Conservation (phyloP, 1,284 basidiomycete genomes). For the Irpex rosettiformis region DNA sequence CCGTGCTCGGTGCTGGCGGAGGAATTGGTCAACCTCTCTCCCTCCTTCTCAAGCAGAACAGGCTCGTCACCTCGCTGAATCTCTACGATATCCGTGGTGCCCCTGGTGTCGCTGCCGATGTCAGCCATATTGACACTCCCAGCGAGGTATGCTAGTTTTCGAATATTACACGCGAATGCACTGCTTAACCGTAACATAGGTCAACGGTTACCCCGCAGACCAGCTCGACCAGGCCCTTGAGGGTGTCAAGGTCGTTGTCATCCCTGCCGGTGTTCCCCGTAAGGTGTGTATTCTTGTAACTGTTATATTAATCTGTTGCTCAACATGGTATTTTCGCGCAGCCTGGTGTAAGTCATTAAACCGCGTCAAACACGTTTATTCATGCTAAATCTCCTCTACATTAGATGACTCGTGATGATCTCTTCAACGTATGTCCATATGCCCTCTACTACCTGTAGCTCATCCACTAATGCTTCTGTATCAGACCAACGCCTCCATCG, state of each 20-base stretch:
- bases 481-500: constrained; percentile 94
- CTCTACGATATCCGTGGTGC: constrained; percentile 92
- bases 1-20: constrained; percentile 89
- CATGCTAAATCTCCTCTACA: constrained; percentile 27
- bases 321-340: constrained; percentile 32
- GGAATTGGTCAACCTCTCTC: constrained; percentile 93
- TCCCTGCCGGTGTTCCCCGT: constrained; percentile 95
- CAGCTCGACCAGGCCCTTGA: constrained; percentile 85
- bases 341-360: constrained; percentile 64
- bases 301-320: constrained; percentile 9
- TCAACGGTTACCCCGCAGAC: constrained; percentile 78
- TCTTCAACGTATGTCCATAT: constrained; percentile 83
- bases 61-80: constrained; percentile 72
- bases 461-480: constrained; percentile 4
- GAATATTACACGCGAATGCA: neutral
- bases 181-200: constrained; percentile 38
- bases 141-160: constrained; percentile 59
- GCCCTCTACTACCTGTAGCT: neutral
- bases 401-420: constrained; percentile 96
- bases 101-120: constrained; percentile 90
- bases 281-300: constrained; percentile 57
- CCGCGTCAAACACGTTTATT: constrained; percentile 17
- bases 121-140: constrained; percentile 90
- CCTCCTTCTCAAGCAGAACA: constrained; percentile 84
- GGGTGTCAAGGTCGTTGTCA: constrained; percentile 88